Percentiles rank a stretch among this genome's conserved stretches.
These are phyloP conservation scores for Aspergillus sp. DNA, from an alignment of 2,329 filamentous ascomycete species.

Conservation along the genomic window DNA sequence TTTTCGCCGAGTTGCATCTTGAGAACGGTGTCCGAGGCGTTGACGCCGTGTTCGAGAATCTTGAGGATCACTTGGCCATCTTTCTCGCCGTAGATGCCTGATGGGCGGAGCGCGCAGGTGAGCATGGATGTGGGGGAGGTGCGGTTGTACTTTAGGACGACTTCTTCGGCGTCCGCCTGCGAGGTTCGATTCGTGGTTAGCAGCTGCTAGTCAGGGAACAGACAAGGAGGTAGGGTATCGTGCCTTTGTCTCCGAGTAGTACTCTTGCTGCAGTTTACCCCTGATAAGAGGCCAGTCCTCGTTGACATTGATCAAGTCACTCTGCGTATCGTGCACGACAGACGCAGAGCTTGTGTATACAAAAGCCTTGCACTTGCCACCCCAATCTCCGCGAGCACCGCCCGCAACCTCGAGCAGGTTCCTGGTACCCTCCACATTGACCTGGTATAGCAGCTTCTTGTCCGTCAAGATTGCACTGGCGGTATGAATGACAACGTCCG, in stretches of 20 bases:
- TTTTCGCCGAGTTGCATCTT: constrained; percentile 80
- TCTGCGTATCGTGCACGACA: constrained; percentile 79
- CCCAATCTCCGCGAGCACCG: constrained; percentile 66
- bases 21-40: constrained; percentile 62
- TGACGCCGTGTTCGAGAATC: constrained; percentile 72
- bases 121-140: constrained; percentile 62
- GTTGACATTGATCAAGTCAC: constrained; percentile 80
- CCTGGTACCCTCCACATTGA: constrained; percentile 87
- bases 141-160: constrained; percentile 78
- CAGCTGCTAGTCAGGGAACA: background rate
- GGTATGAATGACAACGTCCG: constrained; percentile 88
- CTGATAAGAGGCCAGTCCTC: constrained; percentile 79
- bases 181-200: constrained; percentile 24
- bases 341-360: constrained; percentile 92
- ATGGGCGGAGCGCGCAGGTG: constrained; percentile 81
- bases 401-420: constrained; percentile 71
- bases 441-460: constrained; percentile 70
- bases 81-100: constrained; percentile 88
- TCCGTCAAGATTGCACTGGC: constrained; percentile 69
- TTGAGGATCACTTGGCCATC: constrained; percentile 77
- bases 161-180: constrained; percentile 76
- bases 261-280: constrained; percentile 72
- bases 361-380: constrained; percentile 68
- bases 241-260: constrained; percentile 92
- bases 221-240: constrained; percentile 14